These are phyloP conservation scores for Cerioporus squamosus DNA, from an alignment of 1,284 basidiomycete species.

Conservation along the genomic window DNA sequence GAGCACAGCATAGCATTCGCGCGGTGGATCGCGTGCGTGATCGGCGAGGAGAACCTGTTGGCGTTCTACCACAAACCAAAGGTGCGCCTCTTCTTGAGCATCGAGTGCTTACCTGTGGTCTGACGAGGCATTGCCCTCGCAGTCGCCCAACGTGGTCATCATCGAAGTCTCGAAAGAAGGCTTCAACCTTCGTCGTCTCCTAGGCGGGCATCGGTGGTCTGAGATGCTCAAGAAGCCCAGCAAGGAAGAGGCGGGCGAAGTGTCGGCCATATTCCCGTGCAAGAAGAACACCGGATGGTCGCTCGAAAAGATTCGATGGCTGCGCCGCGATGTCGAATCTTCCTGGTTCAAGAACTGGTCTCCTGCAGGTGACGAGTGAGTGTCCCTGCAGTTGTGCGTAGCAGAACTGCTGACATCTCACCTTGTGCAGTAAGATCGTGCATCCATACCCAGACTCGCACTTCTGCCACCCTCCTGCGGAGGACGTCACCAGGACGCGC, in stretches of 20 bases:
- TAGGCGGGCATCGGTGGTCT: constrained; percentile 70
- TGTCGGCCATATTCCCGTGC: constrained; percentile 58
- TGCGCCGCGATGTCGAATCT: constrained; percentile 53
- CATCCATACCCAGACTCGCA: constrained; percentile 59
- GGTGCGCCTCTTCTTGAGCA: constrained; percentile 43
- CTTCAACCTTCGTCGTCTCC: constrained; percentile 44
- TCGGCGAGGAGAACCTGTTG: constrained; percentile 49
- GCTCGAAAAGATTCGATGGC: constrained; percentile 63
- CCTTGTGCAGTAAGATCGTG: constrained; percentile 38
- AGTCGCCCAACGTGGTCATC: constrained; percentile 71
- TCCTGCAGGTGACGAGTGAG: constrained; percentile 38
- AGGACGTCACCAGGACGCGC: constrained; percentile 55
- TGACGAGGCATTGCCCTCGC: neutral
- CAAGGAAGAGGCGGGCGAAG: constrained; percentile 44
- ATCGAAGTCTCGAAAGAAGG: constrained; percentile 56
- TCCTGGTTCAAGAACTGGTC: constrained; percentile 60
- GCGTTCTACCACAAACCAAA: constrained; percentile 67
- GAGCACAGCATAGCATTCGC: constrained; percentile 55
- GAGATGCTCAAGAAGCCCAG: constrained; percentile 52
- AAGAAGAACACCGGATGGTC: constrained; percentile 46
- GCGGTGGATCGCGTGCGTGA: constrained; percentile 66
- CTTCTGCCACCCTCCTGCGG: constrained; percentile 56
- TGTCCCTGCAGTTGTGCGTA: constrained; percentile 21
- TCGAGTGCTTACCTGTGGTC: neutral
- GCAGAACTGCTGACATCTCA: neutral